These are phyloP conservation scores for Tylopilus vinaceipallidus DNA, from an alignment of 768 basidiomycete species.

Conservation along the genomic window DNA sequence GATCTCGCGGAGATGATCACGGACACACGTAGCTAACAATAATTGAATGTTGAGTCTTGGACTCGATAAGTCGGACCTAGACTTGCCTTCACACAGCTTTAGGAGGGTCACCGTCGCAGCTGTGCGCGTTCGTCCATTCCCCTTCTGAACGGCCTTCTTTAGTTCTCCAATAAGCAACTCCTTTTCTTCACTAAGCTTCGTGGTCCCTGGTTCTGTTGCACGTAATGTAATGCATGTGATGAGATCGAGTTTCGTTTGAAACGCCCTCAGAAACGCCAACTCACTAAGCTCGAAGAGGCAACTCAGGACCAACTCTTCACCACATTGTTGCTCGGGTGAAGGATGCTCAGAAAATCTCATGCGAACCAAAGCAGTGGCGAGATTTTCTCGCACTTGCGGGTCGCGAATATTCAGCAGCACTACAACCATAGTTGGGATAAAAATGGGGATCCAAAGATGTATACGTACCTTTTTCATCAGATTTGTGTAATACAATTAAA, in stretches of 20 bases:
- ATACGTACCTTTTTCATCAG: constrained; percentile 1
- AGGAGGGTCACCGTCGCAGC: constrained; percentile 25
- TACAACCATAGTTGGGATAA: not conserved
- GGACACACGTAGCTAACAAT: not conserved
- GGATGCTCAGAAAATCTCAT: not conserved
- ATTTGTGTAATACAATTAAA: constrained; percentile 12
- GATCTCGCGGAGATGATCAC: constrained; percentile 7
- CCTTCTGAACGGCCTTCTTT: not conserved
- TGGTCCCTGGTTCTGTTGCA: constrained; percentile 11
- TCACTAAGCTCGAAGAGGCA: constrained; percentile 21
- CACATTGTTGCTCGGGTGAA: not conserved
- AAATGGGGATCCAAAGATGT: not conserved
- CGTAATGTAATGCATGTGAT: not conserved
- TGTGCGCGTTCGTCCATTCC: constrained; percentile 15
- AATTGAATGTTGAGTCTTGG: too few relatives aligned
- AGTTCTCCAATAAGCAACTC: constrained; percentile 14
- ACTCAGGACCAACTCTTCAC: not conserved
- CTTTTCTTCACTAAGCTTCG: not conserved
- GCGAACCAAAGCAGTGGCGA: constrained; percentile 16
- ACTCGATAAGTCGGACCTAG: not conserved
- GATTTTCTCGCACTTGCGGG: constrained; percentile 15
- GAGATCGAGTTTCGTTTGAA: not conserved
- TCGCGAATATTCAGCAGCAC: constrained; percentile 11
- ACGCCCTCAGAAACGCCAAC: not conserved
- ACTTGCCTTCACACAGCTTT: constrained; percentile 22